Base-by-base conservation (phyloP, 495 filamentous ascomycete genomes). In the Xylaria castorea region DNA sequence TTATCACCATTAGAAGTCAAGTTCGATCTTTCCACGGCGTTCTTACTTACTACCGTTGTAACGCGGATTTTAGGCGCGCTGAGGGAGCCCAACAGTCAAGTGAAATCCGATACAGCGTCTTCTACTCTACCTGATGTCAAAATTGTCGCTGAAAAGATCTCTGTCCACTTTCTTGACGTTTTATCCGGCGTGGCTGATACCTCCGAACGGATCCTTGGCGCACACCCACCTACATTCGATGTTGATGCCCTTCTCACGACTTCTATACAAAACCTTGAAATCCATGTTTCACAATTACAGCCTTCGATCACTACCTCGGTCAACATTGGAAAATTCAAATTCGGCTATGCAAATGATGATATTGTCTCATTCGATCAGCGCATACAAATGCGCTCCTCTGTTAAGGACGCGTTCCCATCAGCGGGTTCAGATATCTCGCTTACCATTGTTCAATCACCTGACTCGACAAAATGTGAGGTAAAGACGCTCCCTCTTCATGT, bases 401-500 rank as follows among this genome's bases (percentile, higher is more conserved):
- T 90, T 12, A 86, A 88, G 74, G 90, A 91, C 76, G 83, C 89
- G 20, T 84, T 86, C 74, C 83, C 88, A 14, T 78, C 89, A 22
- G 75, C 84, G 20, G 89, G 90, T 40, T 83, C 87, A 62, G 93
- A 97, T 71, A 82, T 97, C 9, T 86, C 87, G 25, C 75, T 95
- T 36, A 89, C 88, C 38, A 67, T 93, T 3, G 83, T 74, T 1
- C 89, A 88, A 68, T 87, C 84, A 0, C 55, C 84, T 7, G 83
- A 86, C 1, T 80, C 82, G 5, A 86, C 87, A n/a, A 85, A 86
- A 55, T 79, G 93, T 32, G 88, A 92, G n/a, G 75, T 97, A n/a
- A 87, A 86, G n/a, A 97, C 94, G 2, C 85, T 96, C 18, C 94
- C 95, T 2, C 80, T 98, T 1, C 89, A 91, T 67, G 71, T 98